Evolutionary conservation across 768 basidiomycete species (phyloP), one percentile per base, ranked within the genome.

Genomic region (Boletus rubescentipes): DNA sequence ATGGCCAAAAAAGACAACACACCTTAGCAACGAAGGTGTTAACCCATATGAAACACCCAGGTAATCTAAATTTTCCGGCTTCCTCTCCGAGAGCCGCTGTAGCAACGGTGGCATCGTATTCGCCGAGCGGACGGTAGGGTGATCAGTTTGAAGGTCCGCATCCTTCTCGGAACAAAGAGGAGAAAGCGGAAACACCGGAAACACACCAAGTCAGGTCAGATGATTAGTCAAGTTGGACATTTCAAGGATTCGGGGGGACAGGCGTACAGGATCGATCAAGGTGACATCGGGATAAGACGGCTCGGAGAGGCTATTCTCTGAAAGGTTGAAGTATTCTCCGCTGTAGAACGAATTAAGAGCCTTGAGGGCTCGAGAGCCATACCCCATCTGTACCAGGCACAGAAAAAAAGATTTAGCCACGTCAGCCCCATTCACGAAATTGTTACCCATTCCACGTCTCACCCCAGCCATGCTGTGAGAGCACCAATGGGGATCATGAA

Each of bases 1-100:
- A 3, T 35, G 7, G 10, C 20, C 10, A 32, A 49, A 53, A 54
- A 51, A 53, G 26, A 37, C 30, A 5, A 60, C 74, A 14, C 45
- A 87, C 87, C 88, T 77, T 37, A 98, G 79, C 1, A 98, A 77
- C 58, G 83, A 86, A 6, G 91, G 81, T 0, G 95, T 98, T 46
- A 99, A 75, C 7, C 97, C 97, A 67, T 96, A 99, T 14, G 93
- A 96, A 3, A 98, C 96, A 41, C 97, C 96, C 7, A 99, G 77
- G 65, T 96, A 99, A 71, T 98, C 96, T 21, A 99, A 77, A 30
- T 73, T 77, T 66, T 98, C 94, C 0, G 96, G 96, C 69, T 87
- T 90, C 31, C 89, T 81, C 67, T 98, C 95, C 2, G 90, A 84
- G 5, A 98, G 79, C 4, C 93, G 84, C 63, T 95, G 93, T 2